Evolutionary conservation across 192 early-diverging fungal genomes (phyloP), one percentile per base, ranked within the genome.

Genomic region (Piromyces finnis): DNA sequence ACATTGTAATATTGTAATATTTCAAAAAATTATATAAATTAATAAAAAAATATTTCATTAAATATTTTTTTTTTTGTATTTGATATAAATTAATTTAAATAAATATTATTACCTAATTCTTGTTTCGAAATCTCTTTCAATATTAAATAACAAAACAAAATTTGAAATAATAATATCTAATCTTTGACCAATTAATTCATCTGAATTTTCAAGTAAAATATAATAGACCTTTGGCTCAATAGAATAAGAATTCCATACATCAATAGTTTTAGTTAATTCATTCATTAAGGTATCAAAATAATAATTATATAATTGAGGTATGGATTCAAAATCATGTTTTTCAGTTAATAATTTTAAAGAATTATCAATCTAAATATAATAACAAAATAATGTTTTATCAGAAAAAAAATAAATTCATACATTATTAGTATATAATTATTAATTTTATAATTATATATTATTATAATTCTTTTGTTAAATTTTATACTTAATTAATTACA

Each of bases 241-340:
- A 26, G 86, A 87, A 81, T 87, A 81, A 15, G 83, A 83, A 26
- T 83, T 89, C 89, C 89, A 90, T 79, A 68, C 7, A 68, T 68
- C 51, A 68, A 68, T 68, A n/a, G 22, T 68, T 27, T 68, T 68
- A 7, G 51, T 68, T 68, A 68, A 68, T 68, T 68, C 51, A 9
- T 26, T n/a, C 51, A 68, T 68, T 68, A 68, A 68, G 0, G 51
- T 68, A 68, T 68, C 51, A 68, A 68, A 68, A n/a, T 68, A 68
- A n/a, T 68, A n/a, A 68, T 68, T 68, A 68, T 68, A 68, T 68
- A 68, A 68, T 68, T 68, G 51, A 9, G 26, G n/a, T 9, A 68
- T n/a, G 9, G 22, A 4, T 68, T 68, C 51, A 68, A 68, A 68
- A 3, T 7, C 51, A 68, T 68, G 51, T 27, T 68, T 68, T 68